phyloP scores from a whole-genome alignment of 257 asterid species.

The Asclepias syriaca region DNA sequence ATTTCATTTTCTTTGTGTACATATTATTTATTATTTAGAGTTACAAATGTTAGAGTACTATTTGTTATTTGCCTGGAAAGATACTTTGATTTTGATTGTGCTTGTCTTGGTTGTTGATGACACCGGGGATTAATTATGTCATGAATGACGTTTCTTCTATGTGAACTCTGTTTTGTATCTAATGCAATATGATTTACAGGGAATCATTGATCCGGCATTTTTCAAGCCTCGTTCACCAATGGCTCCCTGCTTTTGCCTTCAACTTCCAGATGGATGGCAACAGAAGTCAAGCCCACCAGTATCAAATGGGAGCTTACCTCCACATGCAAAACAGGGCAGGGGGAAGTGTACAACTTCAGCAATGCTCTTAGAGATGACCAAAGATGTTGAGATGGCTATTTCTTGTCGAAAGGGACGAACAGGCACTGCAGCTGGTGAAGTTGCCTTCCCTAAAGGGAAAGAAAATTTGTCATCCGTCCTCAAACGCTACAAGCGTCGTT shows the following conservation, averaged over 20 bases:
- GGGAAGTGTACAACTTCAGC: constrained; percentile 83
- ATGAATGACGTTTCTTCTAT: constrained; percentile 1
- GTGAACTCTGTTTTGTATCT: background rate
- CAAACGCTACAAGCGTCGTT: constrained; percentile 83
- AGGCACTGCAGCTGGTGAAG: constrained; percentile 99
- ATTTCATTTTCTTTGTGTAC: background rate
- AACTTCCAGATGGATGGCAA: constrained; percentile 68
- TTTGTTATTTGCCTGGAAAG: background rate
- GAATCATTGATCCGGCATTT: constrained; percentile 75
- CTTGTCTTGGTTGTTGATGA: background rate
- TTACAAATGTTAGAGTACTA: background rate
- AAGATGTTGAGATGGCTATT: constrained; percentile 76
- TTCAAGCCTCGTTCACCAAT: constrained; percentile 62
- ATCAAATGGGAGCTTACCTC: constrained; percentile 48
- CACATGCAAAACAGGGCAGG: constrained; percentile 43
- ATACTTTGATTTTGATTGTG: background rate
- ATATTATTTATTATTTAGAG: background rate
- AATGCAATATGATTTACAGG: constrained; percentile 37
- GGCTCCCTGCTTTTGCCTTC: constrained; percentile 87
- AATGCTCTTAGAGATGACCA: constrained; percentile 59
- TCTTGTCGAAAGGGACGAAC: constrained; percentile 92
- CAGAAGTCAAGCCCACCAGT: constrained; percentile 47
- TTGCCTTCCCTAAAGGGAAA: constrained; percentile 96
- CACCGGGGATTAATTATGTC: background rate
- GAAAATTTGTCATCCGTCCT: constrained; percentile 84